Conservation (phyloP, 345 rosid genomes). For the Psidium friedrichsthalianum region DNA sequence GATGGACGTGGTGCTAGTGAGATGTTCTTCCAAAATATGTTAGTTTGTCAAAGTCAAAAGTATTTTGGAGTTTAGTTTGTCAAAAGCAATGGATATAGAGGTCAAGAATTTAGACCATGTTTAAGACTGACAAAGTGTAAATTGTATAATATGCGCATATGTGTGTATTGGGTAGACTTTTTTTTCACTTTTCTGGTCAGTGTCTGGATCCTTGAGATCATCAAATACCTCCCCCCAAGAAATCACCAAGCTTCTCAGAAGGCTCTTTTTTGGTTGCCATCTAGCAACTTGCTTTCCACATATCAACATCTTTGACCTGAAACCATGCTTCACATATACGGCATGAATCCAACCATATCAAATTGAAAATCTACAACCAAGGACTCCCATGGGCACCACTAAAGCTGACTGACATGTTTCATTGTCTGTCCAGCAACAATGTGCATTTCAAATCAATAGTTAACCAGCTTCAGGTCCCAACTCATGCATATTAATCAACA, state of each 20-base stretch:
- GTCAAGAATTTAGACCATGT: neutral
- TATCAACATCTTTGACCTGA: neutral
- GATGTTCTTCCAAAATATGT: neutral
- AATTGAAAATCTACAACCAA: neutral
- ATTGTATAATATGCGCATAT: neutral
- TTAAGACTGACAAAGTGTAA: neutral
- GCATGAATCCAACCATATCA: neutral
- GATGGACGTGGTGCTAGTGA: neutral
- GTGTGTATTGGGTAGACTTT: neutral
- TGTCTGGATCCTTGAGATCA: neutral
- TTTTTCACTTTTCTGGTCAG: neutral
- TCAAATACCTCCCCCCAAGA: neutral
- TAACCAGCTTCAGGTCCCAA: neutral
- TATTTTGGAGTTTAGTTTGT: neutral
- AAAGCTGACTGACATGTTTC: neutral
- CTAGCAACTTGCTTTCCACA: neutral
- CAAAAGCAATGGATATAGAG: neutral
- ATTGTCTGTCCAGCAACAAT: neutral
- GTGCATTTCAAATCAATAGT: neutral
- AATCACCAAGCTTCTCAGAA: neutral
- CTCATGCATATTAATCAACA: neutral
- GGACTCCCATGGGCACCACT: neutral
- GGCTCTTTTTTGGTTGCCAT: neutral
- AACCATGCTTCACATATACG: neutral
- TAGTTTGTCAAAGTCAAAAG: neutral